These are phyloP conservation scores for Gilbertella persicaria DNA, from an alignment of 371 early-diverging fungal species.

Conservation along the genomic window DNA sequence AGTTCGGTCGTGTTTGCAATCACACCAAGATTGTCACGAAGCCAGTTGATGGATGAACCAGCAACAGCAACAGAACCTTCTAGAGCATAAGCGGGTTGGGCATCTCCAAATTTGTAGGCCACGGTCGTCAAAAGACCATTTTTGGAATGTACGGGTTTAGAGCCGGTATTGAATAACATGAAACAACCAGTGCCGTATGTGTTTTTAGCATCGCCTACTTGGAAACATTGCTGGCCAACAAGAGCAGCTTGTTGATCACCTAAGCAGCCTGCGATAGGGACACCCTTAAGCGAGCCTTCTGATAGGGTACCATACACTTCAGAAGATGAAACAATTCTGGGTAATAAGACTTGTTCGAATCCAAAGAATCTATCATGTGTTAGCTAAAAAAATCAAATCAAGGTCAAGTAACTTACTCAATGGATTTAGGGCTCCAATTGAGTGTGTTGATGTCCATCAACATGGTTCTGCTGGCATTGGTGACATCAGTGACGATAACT, in stretches of 20 bases:
- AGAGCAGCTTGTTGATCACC: slow-evolving; percentile 98
- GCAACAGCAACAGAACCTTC: slow-evolving; percentile 97
- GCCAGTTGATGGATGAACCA: slow-evolving; percentile 92
- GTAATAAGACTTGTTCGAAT: slow-evolving; percentile 53
- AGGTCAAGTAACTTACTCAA: slow-evolving; percentile 57
- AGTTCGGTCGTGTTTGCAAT: slow-evolving; percentile 74
- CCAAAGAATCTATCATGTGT: slow-evolving; percentile 32
- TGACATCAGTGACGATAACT: slow-evolving; percentile 87
- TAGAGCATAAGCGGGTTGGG: slow-evolving; percentile 80
- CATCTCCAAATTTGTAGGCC: slow-evolving; percentile 85
- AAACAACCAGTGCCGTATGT: slow-evolving; percentile 97
- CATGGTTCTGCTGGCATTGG: slow-evolving; percentile 95
- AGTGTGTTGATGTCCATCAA: slow-evolving; percentile 88
- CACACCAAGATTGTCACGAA: slow-evolving; percentile 85
- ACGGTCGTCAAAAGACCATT: slow-evolving; percentile 93
- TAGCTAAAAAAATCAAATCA: slow-evolving; percentile 5
- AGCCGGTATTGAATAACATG: slow-evolving; percentile 94
- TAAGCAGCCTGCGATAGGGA: slow-evolving; percentile 83
- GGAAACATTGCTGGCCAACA: slow-evolving; percentile 93
- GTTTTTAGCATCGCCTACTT: slow-evolving; percentile 76
- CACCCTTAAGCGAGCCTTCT: slow-evolving; percentile 58
- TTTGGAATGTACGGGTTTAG: slow-evolving; percentile 72
- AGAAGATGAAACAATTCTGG: slow-evolving; percentile 83
- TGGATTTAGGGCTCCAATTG: slow-evolving; percentile 78
- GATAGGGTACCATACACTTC: slow-evolving; percentile 74